Percentiles rank a stretch among this genome's conserved stretches.
phyloP scores from a whole-genome alignment of 2,329 filamentous ascomycete genomes.

The Pseudogymnoascus sp. region DNA sequence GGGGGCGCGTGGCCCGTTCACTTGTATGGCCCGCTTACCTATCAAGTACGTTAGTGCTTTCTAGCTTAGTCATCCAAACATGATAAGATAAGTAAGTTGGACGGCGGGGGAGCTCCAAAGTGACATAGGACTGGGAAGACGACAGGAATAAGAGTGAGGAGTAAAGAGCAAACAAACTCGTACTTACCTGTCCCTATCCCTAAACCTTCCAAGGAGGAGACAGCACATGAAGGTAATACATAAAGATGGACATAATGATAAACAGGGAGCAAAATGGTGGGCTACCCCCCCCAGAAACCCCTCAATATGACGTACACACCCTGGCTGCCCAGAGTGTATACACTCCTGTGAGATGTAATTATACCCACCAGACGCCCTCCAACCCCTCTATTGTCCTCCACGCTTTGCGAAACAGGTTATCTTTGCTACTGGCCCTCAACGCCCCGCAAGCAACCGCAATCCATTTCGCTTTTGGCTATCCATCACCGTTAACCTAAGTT shows the following conservation, averaged over 20 bases:
- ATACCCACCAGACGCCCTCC: not conserved
- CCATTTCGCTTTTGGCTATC: not conserved
- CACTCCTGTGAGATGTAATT: not conserved
- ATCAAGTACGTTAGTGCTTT: too few species aligned
- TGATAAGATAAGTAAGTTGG: not conserved
- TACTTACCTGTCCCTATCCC: not conserved
- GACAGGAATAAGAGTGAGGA: not conserved
- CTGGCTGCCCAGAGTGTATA: not conserved
- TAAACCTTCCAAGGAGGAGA: not conserved
- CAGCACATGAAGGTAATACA: not conserved
- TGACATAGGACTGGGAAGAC: not conserved
- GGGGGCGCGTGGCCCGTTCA: too few species aligned
- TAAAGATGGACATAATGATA: not conserved
- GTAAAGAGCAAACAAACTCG: not conserved
- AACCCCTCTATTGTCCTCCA: not conserved
- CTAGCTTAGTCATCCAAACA: not conserved
- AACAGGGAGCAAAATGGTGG: not conserved
- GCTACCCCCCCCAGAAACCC: not conserved
- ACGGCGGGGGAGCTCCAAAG: not conserved
- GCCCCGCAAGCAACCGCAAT: not conserved
- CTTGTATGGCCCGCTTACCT: too few species aligned
- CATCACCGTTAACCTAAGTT: not conserved
- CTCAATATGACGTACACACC: not conserved
- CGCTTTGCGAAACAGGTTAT: not conserved
- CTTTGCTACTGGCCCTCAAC: not conserved